These are phyloP conservation scores for Leishmania aethiopica DNA, from an alignment of 208 protist species.

Conservation along the genomic window DNA sequence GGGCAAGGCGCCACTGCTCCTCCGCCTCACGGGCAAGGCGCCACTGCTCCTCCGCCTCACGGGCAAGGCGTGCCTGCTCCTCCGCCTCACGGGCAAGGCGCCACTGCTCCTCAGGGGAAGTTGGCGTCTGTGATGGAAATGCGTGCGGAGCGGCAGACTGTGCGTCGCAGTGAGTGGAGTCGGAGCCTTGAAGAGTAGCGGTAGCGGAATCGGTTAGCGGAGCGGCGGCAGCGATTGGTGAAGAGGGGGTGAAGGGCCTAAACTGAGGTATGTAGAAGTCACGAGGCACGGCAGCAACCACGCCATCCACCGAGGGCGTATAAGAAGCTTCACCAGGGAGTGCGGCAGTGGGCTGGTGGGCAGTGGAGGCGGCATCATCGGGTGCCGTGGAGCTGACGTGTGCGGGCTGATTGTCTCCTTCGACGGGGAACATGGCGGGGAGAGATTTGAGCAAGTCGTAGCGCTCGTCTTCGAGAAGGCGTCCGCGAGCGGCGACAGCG, in stretches of 20 bases:
- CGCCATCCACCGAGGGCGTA: too few relatives aligned
- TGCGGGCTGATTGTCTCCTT: neutral
- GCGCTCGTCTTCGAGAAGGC: slow-evolving; percentile 52
- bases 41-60: neutral
- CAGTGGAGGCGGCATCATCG: neutral
- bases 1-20: neutral
- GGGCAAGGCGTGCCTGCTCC: slow-evolving; percentile 2
- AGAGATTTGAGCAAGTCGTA: slow-evolving; percentile 51
- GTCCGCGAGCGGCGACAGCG: slow-evolving; percentile 40
- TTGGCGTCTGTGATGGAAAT: neutral
- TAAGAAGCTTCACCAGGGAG: neutral
- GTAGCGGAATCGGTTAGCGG: neutral
- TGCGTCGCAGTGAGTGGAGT: too few relatives aligned
- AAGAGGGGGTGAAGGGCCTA: neutral
- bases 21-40: neutral
- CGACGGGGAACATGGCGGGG: neutral
- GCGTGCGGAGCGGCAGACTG: neutral
- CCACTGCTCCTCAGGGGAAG: neutral
- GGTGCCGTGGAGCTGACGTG: neutral
- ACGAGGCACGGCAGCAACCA: neutral
- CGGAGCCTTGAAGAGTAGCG: neutral
- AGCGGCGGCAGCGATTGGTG: neutral
- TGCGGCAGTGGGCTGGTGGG: neutral
- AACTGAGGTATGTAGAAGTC: slow-evolving; percentile 6
- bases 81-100: neutral